A percentile compares a stretch with the other conserved stretches of the same genome.
Evolutionary conservation across 2,329 filamentous ascomycete species (phyloP).

Genomic region (Juglanconis oblonga): DNA sequence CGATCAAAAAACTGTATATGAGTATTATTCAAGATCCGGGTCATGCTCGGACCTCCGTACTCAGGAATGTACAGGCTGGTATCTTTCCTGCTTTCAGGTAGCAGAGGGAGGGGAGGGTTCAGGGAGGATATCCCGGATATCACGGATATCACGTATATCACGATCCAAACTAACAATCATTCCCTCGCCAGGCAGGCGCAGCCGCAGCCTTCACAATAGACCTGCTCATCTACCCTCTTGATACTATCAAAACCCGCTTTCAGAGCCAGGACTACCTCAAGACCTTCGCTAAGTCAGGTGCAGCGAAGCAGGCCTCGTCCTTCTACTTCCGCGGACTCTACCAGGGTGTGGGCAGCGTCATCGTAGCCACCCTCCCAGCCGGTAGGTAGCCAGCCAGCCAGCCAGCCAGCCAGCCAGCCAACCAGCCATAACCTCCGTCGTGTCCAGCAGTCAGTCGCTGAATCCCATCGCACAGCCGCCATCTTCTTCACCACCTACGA

Average conservation of each 20-base stretch:
- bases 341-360: conserved; percentile 81
- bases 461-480: conserved; percentile 48
- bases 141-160: background rate
- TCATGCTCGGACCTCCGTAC: too few species aligned
- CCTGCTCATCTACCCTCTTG: conserved; percentile 79
- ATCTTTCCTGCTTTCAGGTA: too few species aligned
- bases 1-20: too few species aligned
- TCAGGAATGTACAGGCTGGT: too few species aligned
- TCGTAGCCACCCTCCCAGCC: conserved; percentile 84
- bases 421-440: background rate
- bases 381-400: conserved; percentile 34
- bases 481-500: conserved; percentile 92
- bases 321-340: conserved; percentile 68
- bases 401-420: too few species aligned
- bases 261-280: conserved; percentile 74
- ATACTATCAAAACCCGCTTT: conserved; percentile 84
- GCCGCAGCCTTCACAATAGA: conserved; percentile 84
- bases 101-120: background rate
- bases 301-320: conserved; percentile 50
- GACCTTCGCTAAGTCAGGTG: conserved; percentile 59
- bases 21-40: too few species aligned
- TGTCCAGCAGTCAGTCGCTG: background rate
- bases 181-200: conserved; percentile 65
- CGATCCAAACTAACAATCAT: background rate
- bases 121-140: background rate